phyloP scores from a whole-genome alignment of 2,329 filamentous ascomycete species.

The Cordyceps cateniannulata region DNA sequence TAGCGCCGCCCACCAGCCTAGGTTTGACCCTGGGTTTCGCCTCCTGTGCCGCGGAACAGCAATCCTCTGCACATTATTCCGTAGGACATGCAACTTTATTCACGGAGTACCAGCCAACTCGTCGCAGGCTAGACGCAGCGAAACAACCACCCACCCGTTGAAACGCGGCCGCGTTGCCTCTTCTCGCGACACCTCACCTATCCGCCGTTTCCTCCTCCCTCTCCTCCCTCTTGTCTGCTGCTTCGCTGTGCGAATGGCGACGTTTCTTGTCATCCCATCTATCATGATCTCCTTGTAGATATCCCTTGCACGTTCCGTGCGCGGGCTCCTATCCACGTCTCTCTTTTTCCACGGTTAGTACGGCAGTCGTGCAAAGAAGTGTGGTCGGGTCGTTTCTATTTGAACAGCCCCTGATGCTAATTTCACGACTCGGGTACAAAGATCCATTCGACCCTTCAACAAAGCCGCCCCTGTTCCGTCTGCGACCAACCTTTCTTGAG shows the following conservation, averaged over 20 bases:
- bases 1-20: neutral
- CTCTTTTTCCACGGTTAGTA: neutral
- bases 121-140: conserved; percentile 1
- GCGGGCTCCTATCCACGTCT: neutral
- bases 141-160: conserved; percentile 1
- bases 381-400: neutral
- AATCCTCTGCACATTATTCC: neutral
- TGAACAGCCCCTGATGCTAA: neutral
- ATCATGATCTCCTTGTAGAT: neutral
- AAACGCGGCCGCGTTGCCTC: conserved; percentile 1
- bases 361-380: neutral
- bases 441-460: neutral
- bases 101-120: neutral
- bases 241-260: neutral
- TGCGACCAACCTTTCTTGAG: neutral
- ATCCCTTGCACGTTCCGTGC: neutral
- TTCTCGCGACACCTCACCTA: neutral
- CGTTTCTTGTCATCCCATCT: conserved; percentile 1
- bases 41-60: neutral
- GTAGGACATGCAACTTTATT: neutral
- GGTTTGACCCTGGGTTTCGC: conserved; percentile 11
- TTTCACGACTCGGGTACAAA: neutral
- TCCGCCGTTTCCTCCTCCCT: too few relatives aligned
- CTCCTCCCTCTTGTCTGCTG: neutral
- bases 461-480: neutral